These are phyloP conservation scores for Penicillium mononematosum DNA, from an alignment of 495 filamentous ascomycete species.

Conservation along the genomic window DNA sequence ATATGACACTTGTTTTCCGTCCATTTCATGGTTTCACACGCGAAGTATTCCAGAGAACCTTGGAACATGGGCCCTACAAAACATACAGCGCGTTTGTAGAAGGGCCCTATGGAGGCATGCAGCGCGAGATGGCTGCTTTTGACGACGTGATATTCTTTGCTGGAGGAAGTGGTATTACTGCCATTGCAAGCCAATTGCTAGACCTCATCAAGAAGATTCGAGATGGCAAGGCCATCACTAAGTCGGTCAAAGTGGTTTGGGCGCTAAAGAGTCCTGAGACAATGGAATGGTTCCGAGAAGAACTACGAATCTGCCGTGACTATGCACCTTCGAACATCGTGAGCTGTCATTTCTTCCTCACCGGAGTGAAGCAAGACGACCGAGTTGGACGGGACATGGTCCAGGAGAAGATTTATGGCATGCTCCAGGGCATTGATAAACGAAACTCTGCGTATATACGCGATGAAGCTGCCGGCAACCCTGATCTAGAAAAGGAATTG, in stretches of 20 bases:
- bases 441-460: constrained; percentile 76
- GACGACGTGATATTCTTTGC: constrained; percentile 91
- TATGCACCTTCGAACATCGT: constrained; percentile 79
- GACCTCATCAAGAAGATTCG: constrained; percentile 93
- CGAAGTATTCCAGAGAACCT: constrained; percentile 71
- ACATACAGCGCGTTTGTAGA: constrained; percentile 90
- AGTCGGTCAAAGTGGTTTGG: constrained; percentile 88
- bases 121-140: constrained; percentile 85
- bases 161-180: constrained; percentile 91
- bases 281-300: constrained; percentile 98
- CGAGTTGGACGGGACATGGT: constrained; percentile 63
- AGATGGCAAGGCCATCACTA: constrained; percentile 88
- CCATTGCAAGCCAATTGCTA: constrained; percentile 83
- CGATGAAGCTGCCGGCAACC: constrained; percentile 76
- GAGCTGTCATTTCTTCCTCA: constrained; percentile 92
- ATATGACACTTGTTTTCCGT: constrained; percentile 86
- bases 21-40: constrained; percentile 88
- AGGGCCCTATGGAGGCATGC: constrained; percentile 93
- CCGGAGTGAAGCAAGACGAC: constrained; percentile 41
- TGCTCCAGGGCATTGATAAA: constrained; percentile 78
- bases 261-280: constrained; percentile 83
- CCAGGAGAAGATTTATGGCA: constrained; percentile 80
- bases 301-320: constrained; percentile 84
- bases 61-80: constrained; percentile 77
- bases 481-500: constrained; percentile 72